Evolutionary conservation across 148 eudicot genomes (phyloP), one percentile per base, ranked within the genome.

Genomic region (Pouteria glomerata): DNA sequence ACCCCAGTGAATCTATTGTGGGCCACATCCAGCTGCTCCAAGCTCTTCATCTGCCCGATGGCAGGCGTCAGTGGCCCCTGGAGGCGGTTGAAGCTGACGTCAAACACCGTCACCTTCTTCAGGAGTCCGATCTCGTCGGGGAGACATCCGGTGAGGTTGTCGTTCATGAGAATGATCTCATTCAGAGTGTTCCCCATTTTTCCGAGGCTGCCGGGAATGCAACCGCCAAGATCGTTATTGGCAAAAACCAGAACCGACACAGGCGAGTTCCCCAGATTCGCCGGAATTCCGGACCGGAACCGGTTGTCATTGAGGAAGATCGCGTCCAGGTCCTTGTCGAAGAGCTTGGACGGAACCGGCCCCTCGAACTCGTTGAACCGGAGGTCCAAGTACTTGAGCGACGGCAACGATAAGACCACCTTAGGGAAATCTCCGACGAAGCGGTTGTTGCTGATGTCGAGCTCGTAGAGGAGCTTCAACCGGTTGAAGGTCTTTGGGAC

Each of bases 361-460:
- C 98, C 98, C 35, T 95, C 98, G 31, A 95, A 95, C 57, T 95
- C 98, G 39, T 95, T 95, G 75, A 81, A 95, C 73, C 98, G 71
- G 33, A 95, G 80, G 35, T 95, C 98, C 63, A 95, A 55, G 50
- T 72, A 95, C 67, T 95, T 95, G 65, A 95, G 67, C 0, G 73
- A 35, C 3, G 93, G 92, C 26, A 91, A 27, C 0, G 79, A 68
- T 0, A 95, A 59, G 0, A 91, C 77, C 4, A 90, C 96, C 31
- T 65, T 62, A 0, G 98, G 98, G 26, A 95, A 95, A 8, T 58
- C 64, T 1, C 97, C 97, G 0, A 78, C 98, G 31, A 95, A 86
- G 2, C 97, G 83, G 72, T 95, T 95, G 80, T 95, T 95, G 62
- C 98, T 95, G 21, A 95, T 12, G 57, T 95, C 98, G 16, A 95